Evolutionary conservation across 2,329 filamentous ascomycete genomes (phyloP).

Genomic region (Cyphellophora europaea): DNA sequence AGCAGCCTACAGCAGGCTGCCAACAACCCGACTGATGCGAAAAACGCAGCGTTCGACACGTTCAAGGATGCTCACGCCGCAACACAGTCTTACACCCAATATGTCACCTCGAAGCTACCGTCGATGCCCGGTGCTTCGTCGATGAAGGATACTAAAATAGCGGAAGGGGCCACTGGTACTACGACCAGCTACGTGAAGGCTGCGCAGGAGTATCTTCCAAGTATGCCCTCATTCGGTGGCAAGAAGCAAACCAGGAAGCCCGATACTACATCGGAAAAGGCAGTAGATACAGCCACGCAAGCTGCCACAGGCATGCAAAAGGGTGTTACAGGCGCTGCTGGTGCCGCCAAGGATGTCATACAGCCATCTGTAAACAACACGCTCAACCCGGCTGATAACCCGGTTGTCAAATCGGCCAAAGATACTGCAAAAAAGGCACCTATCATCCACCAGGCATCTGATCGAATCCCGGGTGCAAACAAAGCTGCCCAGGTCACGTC

Average conservation of each 20-base stretch:
- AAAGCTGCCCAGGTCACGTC: constrained; percentile 8
- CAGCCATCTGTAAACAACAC: constrained; percentile 14
- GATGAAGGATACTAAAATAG: constrained; percentile 7
- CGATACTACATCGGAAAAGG: constrained; percentile 18
- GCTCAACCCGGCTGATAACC: constrained; percentile 14
- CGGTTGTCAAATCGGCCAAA: constrained; percentile 13
- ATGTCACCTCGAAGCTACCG: constrained; percentile 13
- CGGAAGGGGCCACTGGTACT: constrained; percentile 3
- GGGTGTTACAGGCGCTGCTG: constrained; percentile 10
- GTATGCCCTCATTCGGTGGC: constrained; percentile 8
- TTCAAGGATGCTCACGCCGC: constrained; percentile 10
- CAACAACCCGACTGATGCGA: constrained; percentile 8
- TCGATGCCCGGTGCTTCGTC: constrained; percentile 13
- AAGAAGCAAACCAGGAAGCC: constrained; percentile 9
- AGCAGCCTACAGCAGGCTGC: constrained; percentile 9
- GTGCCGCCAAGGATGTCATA: constrained; percentile 10
- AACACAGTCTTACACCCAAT: constrained; percentile 9
- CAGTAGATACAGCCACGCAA: constrained; percentile 8
- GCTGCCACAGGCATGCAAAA: constrained; percentile 8
- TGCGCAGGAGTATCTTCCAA: constrained; percentile 16
- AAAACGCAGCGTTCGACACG: constrained; percentile 8
- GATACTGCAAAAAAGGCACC: constrained; percentile 7
- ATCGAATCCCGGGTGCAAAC: constrained; percentile 9
- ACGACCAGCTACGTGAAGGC: constrained; percentile 14
- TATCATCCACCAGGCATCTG: constrained; percentile 14